Evolutionary conservation across 2,329 filamentous ascomycete genomes (phyloP), one percentile per base, ranked within the genome.

Genomic region (Pseudopyricularia cyperi): DNA sequence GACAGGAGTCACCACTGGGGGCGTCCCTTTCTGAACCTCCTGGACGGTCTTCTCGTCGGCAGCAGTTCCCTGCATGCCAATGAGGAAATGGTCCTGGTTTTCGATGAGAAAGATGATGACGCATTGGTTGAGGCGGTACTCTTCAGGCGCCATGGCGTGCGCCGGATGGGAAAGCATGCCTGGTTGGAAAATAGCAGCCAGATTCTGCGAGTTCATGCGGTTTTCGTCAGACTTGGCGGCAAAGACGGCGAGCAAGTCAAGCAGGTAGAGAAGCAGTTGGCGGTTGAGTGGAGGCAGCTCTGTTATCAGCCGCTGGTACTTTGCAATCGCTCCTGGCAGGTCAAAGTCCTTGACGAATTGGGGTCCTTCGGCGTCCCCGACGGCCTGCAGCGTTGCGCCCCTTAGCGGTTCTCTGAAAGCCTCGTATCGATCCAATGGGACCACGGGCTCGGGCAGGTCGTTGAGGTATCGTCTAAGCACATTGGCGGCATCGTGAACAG

Each of bases 11-110:
- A 71, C 68, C 44, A 65, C 71, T 58, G 73, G 71, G 4, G 79
- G 77, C 3, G 85, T 85, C 53, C 86, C 87, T 62, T 90, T 83
- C 57, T 82, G 74, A 44, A 84, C 76, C 59, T 79, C 76, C 59
- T 78, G 72, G 58, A 77, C 76, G 1, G 79, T 83, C 63, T 77
- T 83, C 63, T 94, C 88, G 63, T 96, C 90, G n/a, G 90, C 87
- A n/a, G 82, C 90, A n/a, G 90, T 96, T 46, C 93, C 93, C 63
- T 89, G 88, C 93, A 98, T 98, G 52, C 93, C 93, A 57, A 98
- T 94, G 57, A 98, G 73, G 73, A 98, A 98, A 67, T 95, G 88
- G 62, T 98, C 93, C 66, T 98, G 93, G 61, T 98, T 95, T 64
- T 97, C 90, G 58, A 98, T 98, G 59, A 98, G 71, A 67, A 98